Base-by-base conservation (phyloP, 1,139 yeast species). In the Pichia sp. region DNA sequence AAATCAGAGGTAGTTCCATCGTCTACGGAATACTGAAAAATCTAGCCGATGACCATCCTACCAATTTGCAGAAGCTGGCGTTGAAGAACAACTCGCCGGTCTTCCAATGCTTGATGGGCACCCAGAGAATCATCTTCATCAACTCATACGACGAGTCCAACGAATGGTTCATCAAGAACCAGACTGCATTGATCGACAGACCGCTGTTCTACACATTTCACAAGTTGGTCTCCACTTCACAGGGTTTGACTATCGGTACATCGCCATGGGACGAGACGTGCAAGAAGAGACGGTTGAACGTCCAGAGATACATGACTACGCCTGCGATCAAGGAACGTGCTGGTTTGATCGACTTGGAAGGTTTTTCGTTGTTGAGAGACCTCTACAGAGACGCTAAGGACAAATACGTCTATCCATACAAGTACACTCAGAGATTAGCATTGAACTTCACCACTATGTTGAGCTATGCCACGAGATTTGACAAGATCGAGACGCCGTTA, bases 131-230 rank as follows among this genome's bases (percentile, higher is more conserved):
- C 0, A 70, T 85, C 2, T 80, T 85, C 30, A 86, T 79, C 17
- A 83, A 84, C 58, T 71, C 83, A 1, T 79, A 67, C 56, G 71
- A 70, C 3, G 72, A 79, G 11, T 79, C 81, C 1, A 62, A 63
- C 31, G 66, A 67, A 27, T 66, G 85, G 30, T 83, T 85, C 83
- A 59, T 72, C n/a, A 71, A 70, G 38, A 69, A 78, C 53, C 69
- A 81, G 44, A 61, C 69, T 21, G 73, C 81, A 1, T 72, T 75
- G 46, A 78, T 76, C 52, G 84, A 89, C 3, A 66, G 93, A 35
- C 91, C 93, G 0, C 60, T 72, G 31, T 71, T 76, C 51, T 77
- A 79, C 63, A 82, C 89, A 0, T 85, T 85, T 66, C 91, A 85
- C 62, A 68, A 72, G 37, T 27, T 44, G 14, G 79, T 85, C 2